phyloP scores from a whole-genome alignment of 495 filamentous ascomycete genomes.

The Cetradonia linearis region DNA sequence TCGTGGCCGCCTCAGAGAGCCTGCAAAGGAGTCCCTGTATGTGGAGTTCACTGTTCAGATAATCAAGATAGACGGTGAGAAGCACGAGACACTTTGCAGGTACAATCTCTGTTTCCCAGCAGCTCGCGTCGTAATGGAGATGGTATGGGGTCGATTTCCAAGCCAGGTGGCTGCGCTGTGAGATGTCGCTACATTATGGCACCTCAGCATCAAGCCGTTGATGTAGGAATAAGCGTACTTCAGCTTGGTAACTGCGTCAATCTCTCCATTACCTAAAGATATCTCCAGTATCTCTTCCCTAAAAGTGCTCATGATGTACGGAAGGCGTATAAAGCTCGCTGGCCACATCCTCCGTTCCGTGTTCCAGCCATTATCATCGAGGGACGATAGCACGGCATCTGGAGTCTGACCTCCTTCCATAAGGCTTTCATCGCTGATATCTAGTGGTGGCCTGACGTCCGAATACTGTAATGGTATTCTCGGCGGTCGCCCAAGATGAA shows the following conservation, averaged over 20 bases:
- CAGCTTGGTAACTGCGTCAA: neutral
- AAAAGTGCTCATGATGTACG: neutral
- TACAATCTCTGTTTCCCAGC: neutral
- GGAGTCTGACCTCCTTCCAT: neutral
- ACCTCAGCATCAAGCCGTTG: neutral
- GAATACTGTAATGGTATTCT: neutral
- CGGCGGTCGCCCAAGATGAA: neutral
- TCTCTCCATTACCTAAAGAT: neutral
- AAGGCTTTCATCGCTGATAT: neutral
- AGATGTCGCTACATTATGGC: neutral
- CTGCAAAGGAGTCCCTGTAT: neutral
- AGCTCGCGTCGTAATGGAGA: neutral
- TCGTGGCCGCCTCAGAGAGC: neutral
- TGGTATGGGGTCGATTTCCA: neutral
- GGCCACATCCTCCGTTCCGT: neutral
- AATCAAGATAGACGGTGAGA: neutral
- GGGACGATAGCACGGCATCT: neutral
- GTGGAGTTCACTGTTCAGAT: neutral
- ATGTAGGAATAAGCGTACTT: neutral
- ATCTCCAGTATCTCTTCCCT: constrained; percentile 1
- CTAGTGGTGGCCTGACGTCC: neutral
- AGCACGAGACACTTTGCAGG: neutral
- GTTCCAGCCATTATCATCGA: neutral
- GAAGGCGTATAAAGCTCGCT: neutral
- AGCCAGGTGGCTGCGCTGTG: neutral